Conservation (phyloP, 805 yeast genomes). For the Candida silvicultrix region DNA sequence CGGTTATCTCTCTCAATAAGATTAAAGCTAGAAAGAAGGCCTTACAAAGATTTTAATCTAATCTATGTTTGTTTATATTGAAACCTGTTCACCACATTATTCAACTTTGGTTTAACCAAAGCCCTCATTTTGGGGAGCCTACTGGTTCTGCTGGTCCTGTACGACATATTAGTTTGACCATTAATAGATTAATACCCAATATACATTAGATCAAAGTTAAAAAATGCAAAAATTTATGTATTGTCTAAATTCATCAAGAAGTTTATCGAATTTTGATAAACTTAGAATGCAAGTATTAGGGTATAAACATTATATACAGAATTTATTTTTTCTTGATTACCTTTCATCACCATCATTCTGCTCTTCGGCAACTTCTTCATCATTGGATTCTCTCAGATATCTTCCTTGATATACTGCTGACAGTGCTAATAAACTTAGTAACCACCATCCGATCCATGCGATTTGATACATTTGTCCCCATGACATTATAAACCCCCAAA, state of each 20-base stretch:
- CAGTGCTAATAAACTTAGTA: slow-evolving; percentile 19
- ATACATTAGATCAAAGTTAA: no score
- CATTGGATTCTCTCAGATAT: slow-evolving; percentile 21
- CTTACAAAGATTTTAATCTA: slow-evolving; percentile 1
- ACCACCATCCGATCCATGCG: slow-evolving; percentile 30
- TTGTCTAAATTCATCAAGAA: no score
- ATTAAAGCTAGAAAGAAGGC: slow-evolving; percentile 2
- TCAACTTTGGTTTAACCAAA: no score
- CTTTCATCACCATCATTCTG: slow-evolving; percentile 6
- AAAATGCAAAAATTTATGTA: no score
- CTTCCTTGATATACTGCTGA: slow-evolving; percentile 23
- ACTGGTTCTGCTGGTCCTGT: no score
- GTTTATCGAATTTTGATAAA: no score
- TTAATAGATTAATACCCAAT: not conserved
- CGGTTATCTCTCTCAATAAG: not conserved
- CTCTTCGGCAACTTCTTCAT: slow-evolving; percentile 20
- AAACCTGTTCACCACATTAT: no score
- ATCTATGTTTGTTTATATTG: not conserved
- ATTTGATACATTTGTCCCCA: slow-evolving; percentile 25
- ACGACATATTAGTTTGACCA: no score
- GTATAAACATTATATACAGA: no score
- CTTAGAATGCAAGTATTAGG: no score
- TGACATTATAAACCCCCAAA: slow-evolving; percentile 45
- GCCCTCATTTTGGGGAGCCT: no score
- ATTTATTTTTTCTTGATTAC: no score